Evolutionary conservation across 805 yeast genomes (phyloP).

Genomic region (Cyberlindnera saturnus): DNA sequence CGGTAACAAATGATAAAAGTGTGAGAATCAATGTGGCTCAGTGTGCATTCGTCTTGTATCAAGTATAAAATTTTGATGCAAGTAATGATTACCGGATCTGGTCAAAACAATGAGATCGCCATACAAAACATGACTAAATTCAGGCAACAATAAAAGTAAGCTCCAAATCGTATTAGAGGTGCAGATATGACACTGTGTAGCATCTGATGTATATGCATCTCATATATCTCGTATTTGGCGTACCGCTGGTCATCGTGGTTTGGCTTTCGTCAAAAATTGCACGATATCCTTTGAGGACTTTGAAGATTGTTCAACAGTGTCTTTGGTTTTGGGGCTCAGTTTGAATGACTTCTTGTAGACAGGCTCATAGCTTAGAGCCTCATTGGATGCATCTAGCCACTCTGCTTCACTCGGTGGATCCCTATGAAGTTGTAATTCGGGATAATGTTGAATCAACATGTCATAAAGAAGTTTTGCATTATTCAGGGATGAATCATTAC

Average conservation of each 20-base stretch:
- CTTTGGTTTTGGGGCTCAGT: background rate
- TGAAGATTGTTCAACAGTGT: background rate
- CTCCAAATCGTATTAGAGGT: too few relatives aligned
- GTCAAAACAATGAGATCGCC: too few relatives aligned
- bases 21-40: too few relatives aligned
- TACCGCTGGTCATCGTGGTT: background rate
- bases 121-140: too few relatives aligned
- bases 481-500: constrained; percentile 36
- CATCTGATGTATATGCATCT: too few relatives aligned
- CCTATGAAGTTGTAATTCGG: constrained; percentile 32
- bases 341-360: constrained; percentile 31
- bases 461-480: constrained; percentile 43
- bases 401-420: constrained; percentile 35
- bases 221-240: too few relatives aligned
- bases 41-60: too few relatives aligned
- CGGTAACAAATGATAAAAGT: too few relatives aligned
- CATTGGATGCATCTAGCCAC: constrained; percentile 40
- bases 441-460: constrained; percentile 34
- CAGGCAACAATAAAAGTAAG: too few relatives aligned
- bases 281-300: background rate
- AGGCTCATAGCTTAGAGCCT: constrained; percentile 54
- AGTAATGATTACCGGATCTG: too few relatives aligned
- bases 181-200: too few relatives aligned
- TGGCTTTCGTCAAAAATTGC: background rate
- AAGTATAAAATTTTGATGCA: too few relatives aligned